Conservation (phyloP, 1,284 basidiomycete species). For the Apiotrichum veenhuisii region DNA sequence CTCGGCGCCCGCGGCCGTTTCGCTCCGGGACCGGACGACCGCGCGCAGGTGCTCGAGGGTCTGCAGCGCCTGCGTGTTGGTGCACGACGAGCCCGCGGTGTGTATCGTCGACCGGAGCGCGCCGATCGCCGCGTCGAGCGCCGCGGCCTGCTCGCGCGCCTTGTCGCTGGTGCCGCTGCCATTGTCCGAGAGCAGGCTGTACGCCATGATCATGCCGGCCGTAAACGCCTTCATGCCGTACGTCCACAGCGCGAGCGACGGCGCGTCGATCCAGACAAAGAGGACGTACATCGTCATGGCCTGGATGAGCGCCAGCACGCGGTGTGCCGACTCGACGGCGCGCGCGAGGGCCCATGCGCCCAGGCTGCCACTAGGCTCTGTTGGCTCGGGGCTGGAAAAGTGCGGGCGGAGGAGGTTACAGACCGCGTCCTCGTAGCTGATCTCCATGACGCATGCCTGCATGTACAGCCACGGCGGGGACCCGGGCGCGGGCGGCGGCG, state of each 20-base stretch:
- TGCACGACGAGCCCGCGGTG: background rate
- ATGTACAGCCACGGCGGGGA: constrained; percentile 4
- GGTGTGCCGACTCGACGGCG: background rate
- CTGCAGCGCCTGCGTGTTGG: constrained; percentile 1
- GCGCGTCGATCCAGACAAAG: constrained; percentile 5
- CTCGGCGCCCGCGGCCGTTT: too few species aligned
- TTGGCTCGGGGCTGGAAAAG: background rate
- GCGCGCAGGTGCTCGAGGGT: constrained; percentile 1
- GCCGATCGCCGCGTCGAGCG: constrained; percentile 4
- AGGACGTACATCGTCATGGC: background rate
- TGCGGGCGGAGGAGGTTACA: constrained; percentile 1
- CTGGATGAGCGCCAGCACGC: background rate
- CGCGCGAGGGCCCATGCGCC: background rate
- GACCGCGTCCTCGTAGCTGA: background rate
- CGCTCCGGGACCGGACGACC: background rate
- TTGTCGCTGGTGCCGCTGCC: background rate
- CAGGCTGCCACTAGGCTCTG: background rate
- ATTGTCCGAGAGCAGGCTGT: background rate
- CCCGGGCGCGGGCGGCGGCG: background rate
- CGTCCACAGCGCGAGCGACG: constrained; percentile 3
- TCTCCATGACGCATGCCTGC: background rate
- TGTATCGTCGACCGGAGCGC: background rate
- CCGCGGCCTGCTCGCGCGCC: background rate
- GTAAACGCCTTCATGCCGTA: constrained; percentile 5
- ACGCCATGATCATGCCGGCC: constrained; percentile 3